These are phyloP conservation scores for Aspergillus neotritici DNA, from an alignment of 2,329 filamentous ascomycete genomes.

Conservation along the genomic window DNA sequence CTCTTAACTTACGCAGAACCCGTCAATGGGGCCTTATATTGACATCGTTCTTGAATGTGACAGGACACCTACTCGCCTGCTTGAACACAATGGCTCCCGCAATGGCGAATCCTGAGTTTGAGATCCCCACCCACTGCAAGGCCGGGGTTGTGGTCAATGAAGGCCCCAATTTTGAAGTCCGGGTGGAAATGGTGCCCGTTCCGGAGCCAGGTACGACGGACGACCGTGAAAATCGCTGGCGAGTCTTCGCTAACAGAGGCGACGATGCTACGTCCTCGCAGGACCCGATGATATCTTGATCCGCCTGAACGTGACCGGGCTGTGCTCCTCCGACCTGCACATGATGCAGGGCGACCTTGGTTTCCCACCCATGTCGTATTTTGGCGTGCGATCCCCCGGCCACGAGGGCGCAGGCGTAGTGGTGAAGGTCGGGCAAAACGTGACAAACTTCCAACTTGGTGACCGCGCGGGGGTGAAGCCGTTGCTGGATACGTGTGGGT, in stretches of 20 bases:
- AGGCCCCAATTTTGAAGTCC: constrained; percentile 45
- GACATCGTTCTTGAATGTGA: neutral
- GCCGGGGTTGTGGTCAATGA: constrained; percentile 48
- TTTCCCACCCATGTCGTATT: constrained; percentile 41
- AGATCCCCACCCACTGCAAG: constrained; percentile 46
- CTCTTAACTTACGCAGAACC: neutral
- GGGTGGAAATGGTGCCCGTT: constrained; percentile 46
- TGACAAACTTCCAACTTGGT: constrained; percentile 50
- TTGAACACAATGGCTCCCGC: constrained; percentile 4
- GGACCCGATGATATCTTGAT: constrained; percentile 53
- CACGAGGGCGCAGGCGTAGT: constrained; percentile 57
- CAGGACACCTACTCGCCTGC: neutral
- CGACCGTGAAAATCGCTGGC: neutral
- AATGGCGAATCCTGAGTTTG: constrained; percentile 2
- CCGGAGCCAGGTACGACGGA: constrained; percentile 41
- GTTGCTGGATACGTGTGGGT: constrained; percentile 47
- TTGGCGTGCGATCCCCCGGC: constrained; percentile 44
- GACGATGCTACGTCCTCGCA: constrained; percentile 13
- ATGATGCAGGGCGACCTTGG: constrained; percentile 53
- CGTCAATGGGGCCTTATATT: neutral
- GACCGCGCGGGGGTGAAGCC: constrained; percentile 52
- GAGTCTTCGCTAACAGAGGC: too few species aligned
- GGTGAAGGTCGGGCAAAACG: constrained; percentile 50
- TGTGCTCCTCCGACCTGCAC: constrained; percentile 55
- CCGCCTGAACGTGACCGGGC: constrained; percentile 53